Conservation (phyloP, 1,284 basidiomycete genomes). For the Uromyces viciae-fabae region DNA sequence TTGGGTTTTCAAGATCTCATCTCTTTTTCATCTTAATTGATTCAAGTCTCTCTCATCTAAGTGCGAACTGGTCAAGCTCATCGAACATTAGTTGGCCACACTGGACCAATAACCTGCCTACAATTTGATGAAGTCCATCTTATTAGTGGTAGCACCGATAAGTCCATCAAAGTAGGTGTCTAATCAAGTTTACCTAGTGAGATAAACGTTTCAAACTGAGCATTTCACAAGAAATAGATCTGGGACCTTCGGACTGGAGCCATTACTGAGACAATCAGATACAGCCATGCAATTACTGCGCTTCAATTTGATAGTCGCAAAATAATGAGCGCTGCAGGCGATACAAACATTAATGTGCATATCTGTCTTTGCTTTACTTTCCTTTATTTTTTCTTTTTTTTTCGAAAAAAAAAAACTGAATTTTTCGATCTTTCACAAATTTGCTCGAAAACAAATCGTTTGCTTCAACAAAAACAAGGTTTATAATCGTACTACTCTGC, state of each 20-base stretch:
- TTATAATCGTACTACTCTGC: conserved; percentile 90
- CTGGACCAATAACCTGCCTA: conserved; percentile 83
- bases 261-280: conserved; percentile 81
- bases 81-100: conserved; percentile 87
- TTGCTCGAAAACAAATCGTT: background rate
- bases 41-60: conserved; percentile 52
- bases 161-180: conserved; percentile 72
- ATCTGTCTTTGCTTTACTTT: background rate
- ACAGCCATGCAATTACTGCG: conserved; percentile 83
- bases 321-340: conserved; percentile 73
- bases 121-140: conserved; percentile 97
- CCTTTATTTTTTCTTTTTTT: background rate
- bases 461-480: conserved; percentile 60
- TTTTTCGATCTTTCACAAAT: background rate
- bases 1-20: conserved; percentile 5
- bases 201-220: conserved; percentile 44
- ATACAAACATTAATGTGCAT: conserved; percentile 75
- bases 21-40: background rate
- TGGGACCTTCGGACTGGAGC: conserved; percentile 94
- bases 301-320: conserved; percentile 92
- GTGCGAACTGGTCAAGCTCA: conserved; percentile 98
- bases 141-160: conserved; percentile 86
- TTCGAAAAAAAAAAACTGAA: background rate
- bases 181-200: too few species aligned
- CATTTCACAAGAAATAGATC: background rate